Evolutionary conservation across 495 filamentous ascomycete genomes (phyloP), one percentile per base, ranked within the genome.

Genomic region (Paragyromitra xinjiangensis): DNA sequence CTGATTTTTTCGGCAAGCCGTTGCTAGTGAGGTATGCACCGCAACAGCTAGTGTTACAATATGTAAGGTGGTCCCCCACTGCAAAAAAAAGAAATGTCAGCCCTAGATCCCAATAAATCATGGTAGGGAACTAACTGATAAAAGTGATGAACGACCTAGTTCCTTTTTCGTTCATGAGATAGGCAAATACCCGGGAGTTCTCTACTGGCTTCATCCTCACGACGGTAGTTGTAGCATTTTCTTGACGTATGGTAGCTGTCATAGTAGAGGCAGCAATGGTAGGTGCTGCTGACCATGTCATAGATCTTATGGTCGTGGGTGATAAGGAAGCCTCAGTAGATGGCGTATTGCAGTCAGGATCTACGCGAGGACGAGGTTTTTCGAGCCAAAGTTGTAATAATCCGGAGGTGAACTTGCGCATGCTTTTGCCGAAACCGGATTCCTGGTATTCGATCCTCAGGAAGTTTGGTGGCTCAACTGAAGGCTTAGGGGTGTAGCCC

Each of bases 361-460:
- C 50, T 39, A 73, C n/a, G n/a, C 69, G 74, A 34, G 50, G 19
- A 26, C 69, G 74, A 0, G 69, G 69, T 26, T 77, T 77, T 61
- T 77, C 74, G 29, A 73, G 45, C 74, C 74, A 77, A 42, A 77
- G 69, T 11, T 77, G 74, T 29, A 77, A 50, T 3, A 77, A 26
- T n/a, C 74, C 74, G 22, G 74, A 66, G 37, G 9, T 65, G 34
- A 77, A 77, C 11, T 66, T 64, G 42, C 69, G 74, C 8, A 26
- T 22, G 34, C 34, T 61, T 58, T 37, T 59, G 11, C 26, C 24
- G 26, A 76, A 44, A 9, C 59, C 50, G 24, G 69, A 63, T 22
- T 77, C 74, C 16, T 77, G 69, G 26, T 73, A 77, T 26, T 72
- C 69, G 40, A 73, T 61, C 40, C 37, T 58, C n/a, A 22, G 44